Percentiles rank a stretch among this genome's conserved stretches.
phyloP scores from a whole-genome alignment of 1,139 yeast genomes.

The Kodamaea alishanica region DNA sequence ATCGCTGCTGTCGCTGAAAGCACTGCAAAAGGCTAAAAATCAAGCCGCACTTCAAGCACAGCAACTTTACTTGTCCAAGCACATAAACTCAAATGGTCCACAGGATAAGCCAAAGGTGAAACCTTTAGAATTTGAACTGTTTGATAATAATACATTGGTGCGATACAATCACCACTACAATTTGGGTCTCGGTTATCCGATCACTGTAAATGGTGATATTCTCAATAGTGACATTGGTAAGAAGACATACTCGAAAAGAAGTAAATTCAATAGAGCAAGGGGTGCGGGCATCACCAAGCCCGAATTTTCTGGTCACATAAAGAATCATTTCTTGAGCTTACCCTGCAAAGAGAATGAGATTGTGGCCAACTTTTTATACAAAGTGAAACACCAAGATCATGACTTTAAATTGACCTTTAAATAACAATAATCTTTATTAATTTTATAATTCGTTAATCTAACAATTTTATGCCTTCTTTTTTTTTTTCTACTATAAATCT shows the following conservation, averaged over 20 bases:
- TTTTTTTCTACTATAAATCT: background rate
- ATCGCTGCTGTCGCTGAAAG: constrained; percentile 26
- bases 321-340: constrained; percentile 59
- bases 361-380: constrained; percentile 73
- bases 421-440: constrained; percentile 4
- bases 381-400: constrained; percentile 62
- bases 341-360: constrained; percentile 75
- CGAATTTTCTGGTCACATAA: constrained; percentile 54
- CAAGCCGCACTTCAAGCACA: constrained; percentile 59
- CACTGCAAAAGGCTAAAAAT: constrained; percentile 51
- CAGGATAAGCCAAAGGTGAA: constrained; percentile 45
- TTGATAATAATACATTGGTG: constrained; percentile 53
- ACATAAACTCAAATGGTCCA: constrained; percentile 64
- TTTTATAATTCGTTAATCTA: background rate
- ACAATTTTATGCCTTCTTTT: background rate
- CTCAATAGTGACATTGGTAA: constrained; percentile 63
- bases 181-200: constrained; percentile 46
- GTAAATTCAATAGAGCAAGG: constrained; percentile 27
- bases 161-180: constrained; percentile 55
- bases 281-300: constrained; percentile 38
- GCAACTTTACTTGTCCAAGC: constrained; percentile 55
- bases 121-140: constrained; percentile 58
- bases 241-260: constrained; percentile 47
- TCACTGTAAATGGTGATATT: constrained; percentile 57
- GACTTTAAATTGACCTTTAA: constrained; percentile 41